These are phyloP conservation scores for Leccinellum albellum DNA, from an alignment of 768 basidiomycete species.

Conservation along the genomic window DNA sequence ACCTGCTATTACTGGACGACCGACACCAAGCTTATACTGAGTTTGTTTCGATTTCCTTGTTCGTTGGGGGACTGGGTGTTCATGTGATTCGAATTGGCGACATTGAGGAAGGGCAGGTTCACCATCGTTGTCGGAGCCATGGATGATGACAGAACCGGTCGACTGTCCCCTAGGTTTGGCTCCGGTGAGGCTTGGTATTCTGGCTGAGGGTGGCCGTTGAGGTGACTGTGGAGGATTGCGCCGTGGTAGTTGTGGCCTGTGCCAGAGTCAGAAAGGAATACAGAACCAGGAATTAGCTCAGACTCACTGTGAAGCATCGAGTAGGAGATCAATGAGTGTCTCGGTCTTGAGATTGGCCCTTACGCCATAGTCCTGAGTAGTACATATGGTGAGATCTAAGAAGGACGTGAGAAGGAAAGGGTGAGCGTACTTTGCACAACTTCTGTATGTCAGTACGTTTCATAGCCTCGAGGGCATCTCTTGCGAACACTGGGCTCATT, in stretches of 20 bases:
- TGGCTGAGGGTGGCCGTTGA: slow-evolving; percentile 32
- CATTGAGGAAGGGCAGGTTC: slow-evolving; percentile 22
- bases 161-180: slow-evolving; percentile 31
- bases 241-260: slow-evolving; percentile 27
- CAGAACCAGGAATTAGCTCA: slow-evolving; percentile 34
- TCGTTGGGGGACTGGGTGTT: slow-evolving; percentile 31
- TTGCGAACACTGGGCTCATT: slow-evolving; percentile 42
- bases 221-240: slow-evolving; percentile 16
- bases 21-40: slow-evolving; percentile 68
- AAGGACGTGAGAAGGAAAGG: slow-evolving; percentile 11
- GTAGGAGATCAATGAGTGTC: slow-evolving; percentile 68
- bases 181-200: slow-evolving; percentile 28
- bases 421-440: slow-evolving; percentile 50
- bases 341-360: slow-evolving; percentile 82
- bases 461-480: slow-evolving; percentile 51
- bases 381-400: slow-evolving; percentile 13
- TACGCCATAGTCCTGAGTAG: slow-evolving; percentile 75
- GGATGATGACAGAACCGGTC: slow-evolving; percentile 34
- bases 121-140: slow-evolving; percentile 44
- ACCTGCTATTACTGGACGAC: slow-evolving; percentile 62
- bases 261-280: slow-evolving; percentile 31
- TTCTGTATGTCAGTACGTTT: slow-evolving; percentile 54
- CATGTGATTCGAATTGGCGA: slow-evolving; percentile 10
- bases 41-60: slow-evolving; percentile 70
- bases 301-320: slow-evolving; percentile 46